Evolutionary conservation across 2,329 filamentous ascomycete species (phyloP).

Genomic region (Phaeoacremonium minimum): DNA sequence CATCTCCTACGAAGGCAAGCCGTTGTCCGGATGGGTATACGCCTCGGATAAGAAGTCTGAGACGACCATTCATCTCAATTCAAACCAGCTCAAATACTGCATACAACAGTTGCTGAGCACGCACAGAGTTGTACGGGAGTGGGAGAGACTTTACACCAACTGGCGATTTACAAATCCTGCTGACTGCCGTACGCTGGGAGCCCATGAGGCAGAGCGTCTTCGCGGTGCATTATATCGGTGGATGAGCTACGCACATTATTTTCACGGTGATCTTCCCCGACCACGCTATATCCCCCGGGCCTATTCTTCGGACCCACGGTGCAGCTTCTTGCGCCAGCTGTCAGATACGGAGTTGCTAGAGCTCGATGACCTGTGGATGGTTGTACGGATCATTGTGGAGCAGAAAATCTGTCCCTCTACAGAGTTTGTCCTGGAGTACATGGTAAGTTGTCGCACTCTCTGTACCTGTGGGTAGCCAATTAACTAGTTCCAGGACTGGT

Average conservation of each 20-base stretch:
- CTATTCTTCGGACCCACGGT: constrained; percentile 26
- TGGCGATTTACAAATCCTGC: constrained; percentile 35
- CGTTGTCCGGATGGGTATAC: constrained; percentile 19
- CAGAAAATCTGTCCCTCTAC: constrained; percentile 42
- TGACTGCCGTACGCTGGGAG: constrained; percentile 36
- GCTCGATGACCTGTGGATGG: constrained; percentile 38
- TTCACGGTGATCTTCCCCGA: constrained; percentile 38
- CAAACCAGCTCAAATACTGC: constrained; percentile 15
- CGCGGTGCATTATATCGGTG: constrained; percentile 47
- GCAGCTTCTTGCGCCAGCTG: constrained; percentile 36
- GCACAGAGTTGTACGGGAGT: constrained; percentile 28
- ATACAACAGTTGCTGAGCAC: constrained; percentile 22
- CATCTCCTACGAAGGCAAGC: constrained; percentile 31
- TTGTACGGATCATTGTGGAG: constrained; percentile 37
- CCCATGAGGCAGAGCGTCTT: constrained; percentile 39
- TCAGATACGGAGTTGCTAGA: constrained; percentile 39
- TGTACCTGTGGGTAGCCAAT: no score
- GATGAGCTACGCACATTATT: constrained; percentile 51
- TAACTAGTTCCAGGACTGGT: constrained; percentile 2
- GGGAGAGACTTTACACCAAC: constrained; percentile 31
- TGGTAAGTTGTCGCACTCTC: constrained; percentile 20
- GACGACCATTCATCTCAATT: background rate
- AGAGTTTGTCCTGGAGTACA: constrained; percentile 26
- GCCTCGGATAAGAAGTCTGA: background rate
- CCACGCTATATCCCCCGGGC: constrained; percentile 11